phyloP scores from a whole-genome alignment of 1,139 yeast species.

The Saccharomycopsis crataegensis region DNA sequence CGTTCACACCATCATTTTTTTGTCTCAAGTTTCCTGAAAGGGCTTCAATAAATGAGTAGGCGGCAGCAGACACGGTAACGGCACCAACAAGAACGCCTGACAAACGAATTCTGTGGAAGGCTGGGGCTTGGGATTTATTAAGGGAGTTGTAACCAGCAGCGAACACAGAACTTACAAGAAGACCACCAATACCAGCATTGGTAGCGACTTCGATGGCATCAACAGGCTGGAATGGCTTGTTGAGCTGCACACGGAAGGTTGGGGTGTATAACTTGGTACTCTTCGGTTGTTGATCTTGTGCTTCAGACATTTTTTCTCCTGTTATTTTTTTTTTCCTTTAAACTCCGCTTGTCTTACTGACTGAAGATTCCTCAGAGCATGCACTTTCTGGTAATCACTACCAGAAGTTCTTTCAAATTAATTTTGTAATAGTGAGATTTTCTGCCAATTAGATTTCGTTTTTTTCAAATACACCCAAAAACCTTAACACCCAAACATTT shows the following conservation, averaged over 20 bases:
- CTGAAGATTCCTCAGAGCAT: too few species aligned
- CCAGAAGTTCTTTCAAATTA: too few species aligned
- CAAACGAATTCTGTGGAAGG: constrained; percentile 26
- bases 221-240: constrained; percentile 30
- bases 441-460: neutral
- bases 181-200: constrained; percentile 34
- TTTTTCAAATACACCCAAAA: neutral
- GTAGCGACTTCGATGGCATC: constrained; percentile 38
- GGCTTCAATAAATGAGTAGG: constrained; percentile 29
- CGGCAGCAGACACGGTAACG: constrained; percentile 29
- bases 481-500: neutral
- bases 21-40: constrained; percentile 37
- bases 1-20: constrained; percentile 38
- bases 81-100: constrained; percentile 24
- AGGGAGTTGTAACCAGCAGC: constrained; percentile 35
- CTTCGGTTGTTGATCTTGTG: neutral
- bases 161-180: constrained; percentile 32
- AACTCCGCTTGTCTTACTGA: too few species aligned
- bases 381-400: too few species aligned
- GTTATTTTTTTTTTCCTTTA: neutral
- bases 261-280: constrained; percentile 7
- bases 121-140: constrained; percentile 22
- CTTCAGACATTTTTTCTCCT: neutral
- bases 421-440: neutral
- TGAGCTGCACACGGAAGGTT: constrained; percentile 7